Evolutionary conservation across 345 rosid species (phyloP).

Genomic region (Camelina hispida): DNA sequence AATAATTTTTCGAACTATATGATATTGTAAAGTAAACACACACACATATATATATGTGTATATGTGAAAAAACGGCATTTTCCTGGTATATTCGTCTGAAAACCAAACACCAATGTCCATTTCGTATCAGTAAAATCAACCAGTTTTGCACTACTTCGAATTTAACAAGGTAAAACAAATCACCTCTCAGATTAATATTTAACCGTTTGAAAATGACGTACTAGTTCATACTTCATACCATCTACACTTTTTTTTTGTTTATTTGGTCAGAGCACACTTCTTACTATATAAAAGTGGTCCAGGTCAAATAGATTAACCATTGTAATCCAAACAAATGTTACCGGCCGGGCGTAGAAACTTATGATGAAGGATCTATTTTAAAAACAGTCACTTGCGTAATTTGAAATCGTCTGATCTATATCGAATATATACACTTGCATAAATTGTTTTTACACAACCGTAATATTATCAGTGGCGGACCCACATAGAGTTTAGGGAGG

Average conservation of each 20-base stretch:
- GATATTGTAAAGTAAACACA: background rate
- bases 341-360: background rate
- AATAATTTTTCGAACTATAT: constrained; percentile 3
- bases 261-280: no score
- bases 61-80: background rate
- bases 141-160: background rate
- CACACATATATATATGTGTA: no score
- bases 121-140: background rate
- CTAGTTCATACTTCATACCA: background rate
- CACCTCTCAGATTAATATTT: constrained; percentile 7
- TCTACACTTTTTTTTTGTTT: no score
- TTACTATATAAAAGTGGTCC: background rate
- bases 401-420: background rate
- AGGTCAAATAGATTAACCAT: background rate
- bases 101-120: background rate
- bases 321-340: background rate
- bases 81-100: background rate
- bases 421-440: background rate
- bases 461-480: no score
- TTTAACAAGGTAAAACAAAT: background rate
- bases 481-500: no score
- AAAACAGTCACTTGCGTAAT: background rate
- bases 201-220: constrained; percentile 7
- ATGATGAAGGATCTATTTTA: background rate
- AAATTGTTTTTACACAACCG: background rate